These are phyloP conservation scores for Plasmodium vinckei DNA, from an alignment of 169 alveolate genomes.

Conservation along the genomic window DNA sequence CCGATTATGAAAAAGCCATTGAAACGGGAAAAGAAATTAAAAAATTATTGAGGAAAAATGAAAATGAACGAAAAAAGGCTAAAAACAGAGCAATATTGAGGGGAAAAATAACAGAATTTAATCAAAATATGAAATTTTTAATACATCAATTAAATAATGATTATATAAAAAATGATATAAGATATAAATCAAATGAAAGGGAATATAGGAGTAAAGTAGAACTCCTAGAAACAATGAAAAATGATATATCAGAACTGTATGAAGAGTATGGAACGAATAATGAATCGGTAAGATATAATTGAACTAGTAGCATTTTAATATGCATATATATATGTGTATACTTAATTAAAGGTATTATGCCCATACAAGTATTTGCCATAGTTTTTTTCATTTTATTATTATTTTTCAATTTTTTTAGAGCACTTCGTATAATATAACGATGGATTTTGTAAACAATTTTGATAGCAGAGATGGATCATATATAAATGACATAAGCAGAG, in stretches of 20 bases:
- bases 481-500: constrained; percentile 43
- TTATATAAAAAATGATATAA: constrained; percentile 63
- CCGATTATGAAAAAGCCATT: constrained; percentile 68
- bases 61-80: constrained; percentile 46
- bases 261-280: constrained; percentile 52
- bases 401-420: constrained; percentile 26
- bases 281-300: constrained; percentile 15
- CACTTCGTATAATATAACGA: constrained; percentile 37
- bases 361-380: not conserved
- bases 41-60: constrained; percentile 43
- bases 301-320: not conserved
- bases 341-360: not conserved
- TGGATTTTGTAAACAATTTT: constrained; percentile 42
- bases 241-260: constrained; percentile 33
- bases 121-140: constrained; percentile 50
- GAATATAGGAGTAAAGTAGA: constrained; percentile 30
- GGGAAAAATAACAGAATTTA: constrained; percentile 71
- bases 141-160: constrained; percentile 65
- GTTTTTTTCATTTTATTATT: not conserved
- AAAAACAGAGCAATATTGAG: constrained; percentile 72
- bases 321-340: not conserved
- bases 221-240: constrained; percentile 44
- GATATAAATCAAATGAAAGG: constrained; percentile 20
- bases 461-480: constrained; percentile 41
- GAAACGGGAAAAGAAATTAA: constrained; percentile 68